Evolutionary conservation across 2,329 filamentous ascomycete species (phyloP).

Genomic region (Cladosporium velox): DNA sequence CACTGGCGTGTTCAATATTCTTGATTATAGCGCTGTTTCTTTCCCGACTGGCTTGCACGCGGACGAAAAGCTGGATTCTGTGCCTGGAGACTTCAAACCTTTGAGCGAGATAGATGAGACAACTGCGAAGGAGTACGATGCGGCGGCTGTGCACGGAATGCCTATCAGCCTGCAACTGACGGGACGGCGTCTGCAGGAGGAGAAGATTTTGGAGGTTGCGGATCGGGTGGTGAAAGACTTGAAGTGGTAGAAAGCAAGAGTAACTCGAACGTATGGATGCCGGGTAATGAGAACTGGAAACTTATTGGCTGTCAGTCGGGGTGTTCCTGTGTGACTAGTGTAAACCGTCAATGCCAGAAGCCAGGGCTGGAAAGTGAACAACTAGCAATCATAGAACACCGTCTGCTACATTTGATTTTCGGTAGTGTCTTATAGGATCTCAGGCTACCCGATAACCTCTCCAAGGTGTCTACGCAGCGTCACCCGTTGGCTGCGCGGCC

Average conservation of each 20-base stretch:
- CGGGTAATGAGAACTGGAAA: background rate
- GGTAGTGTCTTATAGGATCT: background rate
- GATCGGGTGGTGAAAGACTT: slow-evolving; percentile 31
- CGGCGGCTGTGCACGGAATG: slow-evolving; percentile 44
- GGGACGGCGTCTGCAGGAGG: slow-evolving; percentile 38
- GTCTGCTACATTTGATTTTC: background rate
- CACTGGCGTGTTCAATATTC: slow-evolving; percentile 49
- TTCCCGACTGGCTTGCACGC: slow-evolving; percentile 47
- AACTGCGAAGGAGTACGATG: slow-evolving; percentile 39
- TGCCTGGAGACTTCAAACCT: slow-evolving; percentile 28
- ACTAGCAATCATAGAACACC: background rate
- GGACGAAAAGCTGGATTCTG: slow-evolving; percentile 43
- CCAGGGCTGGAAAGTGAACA: background rate
- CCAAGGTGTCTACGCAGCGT: background rate
- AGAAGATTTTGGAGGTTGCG: slow-evolving; percentile 40
- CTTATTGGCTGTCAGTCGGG: background rate
- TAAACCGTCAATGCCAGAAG: background rate
- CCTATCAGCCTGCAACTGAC: slow-evolving; percentile 41
- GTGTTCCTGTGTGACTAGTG: background rate
- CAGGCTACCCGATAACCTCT: background rate
- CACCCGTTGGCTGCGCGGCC: background rate
- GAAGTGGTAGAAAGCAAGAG: slow-evolving; percentile 11
- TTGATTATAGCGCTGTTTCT: slow-evolving; percentile 50
- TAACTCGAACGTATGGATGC: background rate
- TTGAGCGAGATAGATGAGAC: slow-evolving; percentile 44